Evolutionary conservation across 768 basidiomycete genomes (phyloP).

Genomic region (Macrocybe gigantea): DNA sequence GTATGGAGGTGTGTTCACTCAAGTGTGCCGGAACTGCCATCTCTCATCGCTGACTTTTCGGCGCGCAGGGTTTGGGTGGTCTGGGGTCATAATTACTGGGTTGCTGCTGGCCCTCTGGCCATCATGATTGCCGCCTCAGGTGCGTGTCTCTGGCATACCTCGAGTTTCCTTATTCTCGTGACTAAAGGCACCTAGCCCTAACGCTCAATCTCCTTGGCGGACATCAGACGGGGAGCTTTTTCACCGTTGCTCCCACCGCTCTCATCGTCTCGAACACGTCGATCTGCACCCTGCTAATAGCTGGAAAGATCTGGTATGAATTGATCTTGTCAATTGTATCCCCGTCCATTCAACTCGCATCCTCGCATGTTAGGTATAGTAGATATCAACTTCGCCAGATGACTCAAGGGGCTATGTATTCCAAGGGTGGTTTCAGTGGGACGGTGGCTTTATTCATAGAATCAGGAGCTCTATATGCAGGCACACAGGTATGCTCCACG

Average conservation of each 20-base stretch:
- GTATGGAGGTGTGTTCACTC: constrained; percentile 10
- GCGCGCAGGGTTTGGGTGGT: constrained; percentile 10
- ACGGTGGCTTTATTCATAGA: not conserved
- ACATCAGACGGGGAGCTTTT: not conserved
- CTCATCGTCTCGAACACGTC: constrained; percentile 4
- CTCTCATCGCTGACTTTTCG: not conserved
- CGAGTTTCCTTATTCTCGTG: too few species aligned
- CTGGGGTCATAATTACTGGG: constrained; percentile 9
- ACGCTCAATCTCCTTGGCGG: not conserved
- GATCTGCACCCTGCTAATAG: constrained; percentile 2
- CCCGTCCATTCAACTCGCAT: not conserved
- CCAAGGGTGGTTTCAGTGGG: not conserved
- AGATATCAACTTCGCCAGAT: not conserved
- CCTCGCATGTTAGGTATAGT: not conserved
- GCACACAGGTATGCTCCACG: not conserved
- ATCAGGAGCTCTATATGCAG: not conserved
- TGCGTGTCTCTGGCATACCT: not conserved
- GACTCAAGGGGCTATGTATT: not conserved
- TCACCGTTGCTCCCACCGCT: not conserved
- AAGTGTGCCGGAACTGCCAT: not conserved
- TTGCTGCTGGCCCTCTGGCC: constrained; percentile 5
- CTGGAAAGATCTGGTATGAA: not conserved
- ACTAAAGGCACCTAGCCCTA: not conserved
- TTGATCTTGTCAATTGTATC: not conserved
- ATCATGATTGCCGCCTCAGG: constrained; percentile 7